These are phyloP conservation scores for Yarrowia sp. DNA, from an alignment of 805 yeast genomes.

Conservation along the genomic window DNA sequence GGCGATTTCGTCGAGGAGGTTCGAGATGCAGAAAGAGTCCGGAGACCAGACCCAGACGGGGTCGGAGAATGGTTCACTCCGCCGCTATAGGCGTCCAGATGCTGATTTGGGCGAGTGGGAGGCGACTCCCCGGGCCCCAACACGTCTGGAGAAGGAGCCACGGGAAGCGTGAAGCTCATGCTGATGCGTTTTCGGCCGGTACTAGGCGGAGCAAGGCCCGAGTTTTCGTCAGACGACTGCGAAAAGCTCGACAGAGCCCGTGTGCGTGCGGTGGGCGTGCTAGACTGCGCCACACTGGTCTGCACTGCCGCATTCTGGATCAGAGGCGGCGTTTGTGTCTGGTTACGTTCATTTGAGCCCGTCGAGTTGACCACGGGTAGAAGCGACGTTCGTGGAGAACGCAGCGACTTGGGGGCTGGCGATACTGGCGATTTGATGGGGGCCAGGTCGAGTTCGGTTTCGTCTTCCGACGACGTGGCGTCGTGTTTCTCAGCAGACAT, in stretches of 20 bases:
- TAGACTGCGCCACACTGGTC: background rate
- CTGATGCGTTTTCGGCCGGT: slow-evolving; percentile 33
- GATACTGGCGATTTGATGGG: slow-evolving; percentile 23
- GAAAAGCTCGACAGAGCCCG: slow-evolving; percentile 24
- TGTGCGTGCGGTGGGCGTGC: slow-evolving; percentile 17
- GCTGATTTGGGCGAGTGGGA: background rate
- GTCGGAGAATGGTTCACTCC: slow-evolving; percentile 19
- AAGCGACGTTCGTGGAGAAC: slow-evolving; percentile 21
- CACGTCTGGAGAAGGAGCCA: slow-evolving; percentile 27
- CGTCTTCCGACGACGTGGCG: slow-evolving; percentile 20
- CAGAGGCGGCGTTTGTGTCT: slow-evolving; percentile 1
- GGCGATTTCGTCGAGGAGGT: slow-evolving; percentile 19
- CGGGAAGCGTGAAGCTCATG: slow-evolving; percentile 37
- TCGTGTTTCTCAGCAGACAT: slow-evolving; percentile 27
- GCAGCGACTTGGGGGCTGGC: background rate
- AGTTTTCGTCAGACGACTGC: slow-evolving; percentile 29
- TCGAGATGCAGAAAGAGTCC: slow-evolving; percentile 23
- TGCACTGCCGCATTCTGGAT: background rate
- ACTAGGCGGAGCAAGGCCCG: slow-evolving; percentile 19
- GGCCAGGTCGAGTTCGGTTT: background rate
- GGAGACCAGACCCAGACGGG: slow-evolving; percentile 13
- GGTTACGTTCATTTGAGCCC: background rate
- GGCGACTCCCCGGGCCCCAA: slow-evolving; percentile 2
- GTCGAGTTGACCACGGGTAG: slow-evolving; percentile 19
- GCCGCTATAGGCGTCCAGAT: slow-evolving; percentile 9